phyloP scores from a whole-genome alignment of 2,329 filamentous ascomycete genomes.

The Monosporascus sp. region DNA sequence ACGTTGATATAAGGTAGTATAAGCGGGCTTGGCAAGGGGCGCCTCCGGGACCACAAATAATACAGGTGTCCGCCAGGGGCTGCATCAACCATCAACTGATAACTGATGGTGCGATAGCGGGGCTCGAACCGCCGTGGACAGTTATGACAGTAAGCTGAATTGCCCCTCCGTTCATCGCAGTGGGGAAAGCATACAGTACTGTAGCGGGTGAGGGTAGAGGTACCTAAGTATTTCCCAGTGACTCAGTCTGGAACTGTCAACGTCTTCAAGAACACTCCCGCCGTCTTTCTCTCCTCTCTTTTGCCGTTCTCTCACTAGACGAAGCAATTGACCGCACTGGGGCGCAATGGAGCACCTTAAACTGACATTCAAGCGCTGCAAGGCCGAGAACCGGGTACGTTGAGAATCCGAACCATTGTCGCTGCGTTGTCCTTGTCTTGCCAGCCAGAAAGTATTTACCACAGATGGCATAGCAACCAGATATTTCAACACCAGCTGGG shows the following conservation, averaged over 20 bases:
- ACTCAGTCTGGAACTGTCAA: not conserved
- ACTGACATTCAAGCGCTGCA: conserved; percentile 55
- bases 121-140: too few relatives aligned
- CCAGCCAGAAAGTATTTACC: not conserved
- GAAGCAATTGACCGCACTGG: conserved; percentile 6
- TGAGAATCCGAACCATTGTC: not conserved
- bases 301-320: conserved; percentile 2
- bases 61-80: too few relatives aligned
- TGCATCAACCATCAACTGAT: too few relatives aligned
- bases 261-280: not conserved
- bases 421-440: conserved; percentile 2
- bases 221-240: not conserved
- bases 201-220: not conserved
- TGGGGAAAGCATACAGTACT: not conserved
- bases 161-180: not conserved
- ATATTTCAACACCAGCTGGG: not conserved
- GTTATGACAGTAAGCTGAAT: not conserved
- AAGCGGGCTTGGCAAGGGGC: too few relatives aligned
- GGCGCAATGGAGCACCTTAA: conserved; percentile 50
- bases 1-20: too few relatives aligned
- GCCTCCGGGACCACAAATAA: too few relatives aligned
- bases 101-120: too few relatives aligned
- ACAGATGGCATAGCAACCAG: not conserved
- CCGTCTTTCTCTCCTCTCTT: not conserved
- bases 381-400: conserved; percentile 52